Evolutionary conservation across 2,329 filamentous ascomycete species (phyloP), one percentile per base, ranked within the genome.

Genomic region (Blastomyces silverae): DNA sequence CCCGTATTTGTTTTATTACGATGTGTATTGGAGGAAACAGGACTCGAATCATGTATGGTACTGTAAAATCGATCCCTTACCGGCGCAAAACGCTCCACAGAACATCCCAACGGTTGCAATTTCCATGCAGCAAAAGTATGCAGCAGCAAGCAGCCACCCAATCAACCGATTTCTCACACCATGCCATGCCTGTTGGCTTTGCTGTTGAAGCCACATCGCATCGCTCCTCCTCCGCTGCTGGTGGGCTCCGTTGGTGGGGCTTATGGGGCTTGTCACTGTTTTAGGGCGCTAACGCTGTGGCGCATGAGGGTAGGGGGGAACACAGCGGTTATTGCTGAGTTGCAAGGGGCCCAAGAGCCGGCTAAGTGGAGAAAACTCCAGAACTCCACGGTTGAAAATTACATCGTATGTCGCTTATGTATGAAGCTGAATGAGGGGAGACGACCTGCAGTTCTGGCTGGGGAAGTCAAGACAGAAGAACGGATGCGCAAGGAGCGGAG

Each of bases 171-270:
- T 37, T 1, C 7, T 48, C 25, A 10, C 25, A 13, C 42, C 57
- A 39, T 22, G 22, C 39, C 4, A 31, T 58, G 22, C 20, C 25
- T n/a, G 10, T 5, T 13, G 6, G n/a, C 2, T 25, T 39, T 60
- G 20, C 3, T 8, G 42, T 50, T 61, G 58, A 48, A 61, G 58
- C 58, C 58, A 61, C 58, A 61, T 50, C 57, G 57, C 37, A 60
- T 46, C 25, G 31, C 25, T 25, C 11, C 11, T 11, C 22, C 15
- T 42, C 57, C 17, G 58, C 42, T 34, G 13, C 20, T 28, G 57
- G 22, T 59, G 57, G 57, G n/a, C 42, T 48, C 31, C 22, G 37
- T 28, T 31, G n/a, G 58, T 22, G 58, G 58, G 58, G 42, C 58
- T 31, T 4, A 11, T 42, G 57, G 37, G 57, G 57, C n/a, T 46